Evolutionary conservation across 441 rosid genomes (phyloP).

Genomic region (Theobroma grandiflorum): DNA sequence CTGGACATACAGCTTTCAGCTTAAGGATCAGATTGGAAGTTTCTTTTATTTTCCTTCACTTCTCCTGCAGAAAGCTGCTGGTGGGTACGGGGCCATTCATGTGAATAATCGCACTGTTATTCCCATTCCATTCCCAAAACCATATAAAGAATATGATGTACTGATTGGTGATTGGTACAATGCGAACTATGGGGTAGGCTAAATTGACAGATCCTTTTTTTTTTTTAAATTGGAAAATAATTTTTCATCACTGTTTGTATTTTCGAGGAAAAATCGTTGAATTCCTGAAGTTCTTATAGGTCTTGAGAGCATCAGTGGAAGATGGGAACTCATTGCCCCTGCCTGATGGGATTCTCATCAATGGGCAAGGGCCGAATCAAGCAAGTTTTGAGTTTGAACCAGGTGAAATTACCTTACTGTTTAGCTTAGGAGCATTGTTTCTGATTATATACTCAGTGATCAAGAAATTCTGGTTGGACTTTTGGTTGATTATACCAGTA

Average conservation of each 20-base stretch:
- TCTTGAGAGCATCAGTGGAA: conserved; percentile 48
- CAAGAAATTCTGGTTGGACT: background rate
- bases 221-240: too few relatives aligned
- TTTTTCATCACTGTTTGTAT: background rate
- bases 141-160: conserved; percentile 61
- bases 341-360: conserved; percentile 53
- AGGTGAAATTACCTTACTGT: conserved; percentile 28
- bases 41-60: conserved; percentile 73
- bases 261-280: background rate
- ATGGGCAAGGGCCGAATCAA: conserved; percentile 53
- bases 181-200: conserved; percentile 53
- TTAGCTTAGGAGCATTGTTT: background rate
- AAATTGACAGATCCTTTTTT: background rate
- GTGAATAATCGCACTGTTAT: conserved; percentile 53
- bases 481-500: too few relatives aligned
- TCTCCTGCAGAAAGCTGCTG: conserved; percentile 65
- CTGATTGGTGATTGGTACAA: conserved; percentile 75
- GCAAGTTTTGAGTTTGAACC: conserved; percentile 44
- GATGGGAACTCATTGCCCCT: conserved; percentile 37
- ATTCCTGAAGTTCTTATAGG: conserved; percentile 22
- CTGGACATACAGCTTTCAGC: conserved; percentile 77
- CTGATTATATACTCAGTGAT: too few relatives aligned
- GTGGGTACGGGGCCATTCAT: conserved; percentile 73
- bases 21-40: conserved; percentile 83
- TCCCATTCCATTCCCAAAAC: conserved; percentile 61